Evolutionary conservation across 345 rosid species (phyloP), one percentile per base, ranked within the genome.

Genomic region (Cardamine occulta): DNA sequence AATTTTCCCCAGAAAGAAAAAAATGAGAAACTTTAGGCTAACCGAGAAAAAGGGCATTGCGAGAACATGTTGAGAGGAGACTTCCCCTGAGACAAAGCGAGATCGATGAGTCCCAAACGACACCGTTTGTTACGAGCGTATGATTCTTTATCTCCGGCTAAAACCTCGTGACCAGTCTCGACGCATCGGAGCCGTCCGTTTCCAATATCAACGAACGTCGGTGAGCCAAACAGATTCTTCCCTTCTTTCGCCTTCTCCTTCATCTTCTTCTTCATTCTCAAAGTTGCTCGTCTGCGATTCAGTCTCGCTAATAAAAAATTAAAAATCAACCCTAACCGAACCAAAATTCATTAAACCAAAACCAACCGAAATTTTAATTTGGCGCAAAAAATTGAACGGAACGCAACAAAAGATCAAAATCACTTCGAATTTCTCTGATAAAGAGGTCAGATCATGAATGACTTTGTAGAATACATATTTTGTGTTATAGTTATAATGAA

Each of bases 31-130:
- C 3, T 55, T 56, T 64, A 49, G 74, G 17, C 81, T 60, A 82
- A 94, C 98, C 97, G 87, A 76, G 81, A 84, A 54, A 77, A 40
- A 11, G 90, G 89, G 83, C 85, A 85, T 44, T 86, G 97, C 49
- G 87, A 82, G 84, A 94, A 94, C 89, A 90, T 83, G 82, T 86
- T 88, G 83, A 94, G 87, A 80, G 96, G 98, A 54, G 96, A 62
- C 10, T 79, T 91, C 2, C 80, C 84, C 66, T 62, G 85, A 70
- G 89, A 78, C 66, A 94, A 17, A 75, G 96, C 86, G 51, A 84
- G 86, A 82, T 91, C 92, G 74, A 91, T 82, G 75, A 94, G 96
- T 26, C 96, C 97, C 51, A 94, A 48, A 62, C 96, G 98, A 48
- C 97, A 90, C 31, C 96, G 89, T 74, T 91, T 94, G 63, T 88